Percentiles rank a stretch among this genome's conserved stretches.
Conservation (phyloP, 768 basidiomycete genomes). For the Russula abietina region DNA sequence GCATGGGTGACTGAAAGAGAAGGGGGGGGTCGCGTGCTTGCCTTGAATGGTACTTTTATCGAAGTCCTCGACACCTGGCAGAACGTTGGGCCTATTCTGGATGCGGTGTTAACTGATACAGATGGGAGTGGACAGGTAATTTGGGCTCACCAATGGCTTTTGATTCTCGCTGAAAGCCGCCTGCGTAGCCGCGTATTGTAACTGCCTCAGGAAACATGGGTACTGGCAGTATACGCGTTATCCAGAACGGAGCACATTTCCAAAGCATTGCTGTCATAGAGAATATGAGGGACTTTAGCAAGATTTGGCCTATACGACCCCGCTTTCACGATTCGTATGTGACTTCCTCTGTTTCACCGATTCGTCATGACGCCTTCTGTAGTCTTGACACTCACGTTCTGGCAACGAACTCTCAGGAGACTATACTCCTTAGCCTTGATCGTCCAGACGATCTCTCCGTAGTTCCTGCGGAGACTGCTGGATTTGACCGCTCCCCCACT, state of each 20-base stretch:
- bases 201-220: conserved; percentile 81
- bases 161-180: not conserved
- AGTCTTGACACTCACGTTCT: conserved; percentile 55
- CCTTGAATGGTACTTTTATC: conserved; percentile 49
- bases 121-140: conserved; percentile 65
- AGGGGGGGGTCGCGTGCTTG: conserved; percentile 16
- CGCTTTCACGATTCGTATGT: conserved; percentile 47
- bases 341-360: not conserved
- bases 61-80: conserved; percentile 57
- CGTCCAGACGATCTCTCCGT: conserved; percentile 39
- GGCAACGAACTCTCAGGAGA: conserved; percentile 52
- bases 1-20: conserved; percentile 44
- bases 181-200: conserved; percentile 62
- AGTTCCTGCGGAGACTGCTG: conserved; percentile 34
- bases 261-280: conserved; percentile 53
- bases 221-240: conserved; percentile 67
- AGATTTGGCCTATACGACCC: conserved; percentile 55
- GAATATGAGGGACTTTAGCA: conserved; percentile 50
- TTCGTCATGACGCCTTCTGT: not conserved
- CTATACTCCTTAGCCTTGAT: conserved; percentile 49
- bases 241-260: conserved; percentile 80
- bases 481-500: conserved; percentile 51
- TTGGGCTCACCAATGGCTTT: not conserved
- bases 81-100: conserved; percentile 80
- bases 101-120: conserved; percentile 68